Base-by-base conservation (phyloP, 129 eudicot genomes). In the Scalesia atractyloides region DNA sequence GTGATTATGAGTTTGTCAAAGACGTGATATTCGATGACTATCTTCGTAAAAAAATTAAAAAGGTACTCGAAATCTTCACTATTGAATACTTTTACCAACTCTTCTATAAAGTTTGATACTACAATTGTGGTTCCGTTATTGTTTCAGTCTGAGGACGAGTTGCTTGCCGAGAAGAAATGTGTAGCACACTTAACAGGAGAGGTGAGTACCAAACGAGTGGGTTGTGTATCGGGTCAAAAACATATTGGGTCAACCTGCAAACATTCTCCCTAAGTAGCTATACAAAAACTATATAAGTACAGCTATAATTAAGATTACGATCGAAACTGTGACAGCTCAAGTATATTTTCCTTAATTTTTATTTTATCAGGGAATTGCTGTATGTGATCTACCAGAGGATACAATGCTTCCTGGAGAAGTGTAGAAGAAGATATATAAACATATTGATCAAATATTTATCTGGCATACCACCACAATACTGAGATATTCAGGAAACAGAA, bases 321-420 rank as follows among this genome's bases (percentile, higher is more conserved):
- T n/a, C n/a, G n/a, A n/a, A n/a, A n/a, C n/a, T n/a, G n/a, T n/a
- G n/a, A n/a, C n/a, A n/a, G n/a, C n/a, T n/a, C n/a, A n/a, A n/a
- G n/a, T n/a, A n/a, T n/a, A n/a, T n/a, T n/a, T n/a, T n/a, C 8
- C 54, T 33, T 14, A 30, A 0, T 37, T 37, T 37, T 37, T 37
- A 4, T 18, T 39, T 63, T 79, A 41, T 46, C 79, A 92, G 98
- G 98, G 98, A 64, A 86, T 89, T 56, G 97, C 93, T 13, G 92
- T 89, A 0, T 93, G 98, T 77, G 98, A 93, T 80, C 87, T 93
- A 44, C 96, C 98, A 0, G 96, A 77, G 63, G 98, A 93, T 73
- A 93, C 98, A 4, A 93, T 93, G 98, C 98, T 93, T 77, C 98
- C 98, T 0, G 98, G 98, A 79, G 98, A 93, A 81, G 73, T 93